A percentile compares a stretch with the other conserved stretches of the same genome.
Evolutionary conservation across 768 basidiomycete genomes (phyloP).

Genomic region (Amanita rubescens): DNA sequence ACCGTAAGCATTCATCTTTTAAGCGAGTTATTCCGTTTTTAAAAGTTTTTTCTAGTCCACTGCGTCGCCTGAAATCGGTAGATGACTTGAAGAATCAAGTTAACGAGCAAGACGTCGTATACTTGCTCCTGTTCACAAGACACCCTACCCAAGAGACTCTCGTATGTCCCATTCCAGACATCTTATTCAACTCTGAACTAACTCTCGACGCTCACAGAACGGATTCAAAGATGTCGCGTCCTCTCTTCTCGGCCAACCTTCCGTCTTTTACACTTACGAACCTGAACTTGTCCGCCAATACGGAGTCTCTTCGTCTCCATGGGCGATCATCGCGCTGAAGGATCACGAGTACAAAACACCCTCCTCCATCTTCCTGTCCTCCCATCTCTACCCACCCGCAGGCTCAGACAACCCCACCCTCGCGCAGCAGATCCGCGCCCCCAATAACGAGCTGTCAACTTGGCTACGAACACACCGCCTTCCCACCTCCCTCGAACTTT

Average conservation of each 20-base stretch:
- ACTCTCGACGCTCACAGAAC: constrained; percentile 19
- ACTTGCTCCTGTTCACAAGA: constrained; percentile 46
- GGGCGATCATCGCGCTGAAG: constrained; percentile 64
- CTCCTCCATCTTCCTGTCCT: constrained; percentile 35
- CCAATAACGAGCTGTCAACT: constrained; percentile 21
- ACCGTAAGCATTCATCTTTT: constrained; percentile 42
- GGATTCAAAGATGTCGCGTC: constrained; percentile 29
- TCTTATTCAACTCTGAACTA: background rate
- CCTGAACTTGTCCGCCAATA: constrained; percentile 29
- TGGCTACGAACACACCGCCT: constrained; percentile 71
- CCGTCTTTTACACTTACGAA: constrained; percentile 34
- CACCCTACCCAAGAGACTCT: constrained; percentile 23
- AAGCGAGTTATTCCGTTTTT: constrained; percentile 16
- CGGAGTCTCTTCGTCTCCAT: constrained; percentile 31
- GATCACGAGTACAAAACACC: constrained; percentile 44
- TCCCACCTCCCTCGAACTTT: constrained; percentile 68
- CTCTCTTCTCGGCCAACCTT: constrained; percentile 40
- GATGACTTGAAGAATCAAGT: constrained; percentile 32
- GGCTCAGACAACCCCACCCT: background rate
- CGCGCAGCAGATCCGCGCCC: background rate
- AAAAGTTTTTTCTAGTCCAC: constrained; percentile 21
- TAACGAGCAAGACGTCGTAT: constrained; percentile 44
- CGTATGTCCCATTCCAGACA: constrained; percentile 18
- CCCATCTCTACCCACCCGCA: constrained; percentile 14
- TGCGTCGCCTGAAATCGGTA: constrained; percentile 9